Percentiles rank a stretch among this genome's conserved stretches.
Evolutionary conservation across 2,329 filamentous ascomycete species (phyloP).

Genomic region (Cladosporium oxysporum): DNA sequence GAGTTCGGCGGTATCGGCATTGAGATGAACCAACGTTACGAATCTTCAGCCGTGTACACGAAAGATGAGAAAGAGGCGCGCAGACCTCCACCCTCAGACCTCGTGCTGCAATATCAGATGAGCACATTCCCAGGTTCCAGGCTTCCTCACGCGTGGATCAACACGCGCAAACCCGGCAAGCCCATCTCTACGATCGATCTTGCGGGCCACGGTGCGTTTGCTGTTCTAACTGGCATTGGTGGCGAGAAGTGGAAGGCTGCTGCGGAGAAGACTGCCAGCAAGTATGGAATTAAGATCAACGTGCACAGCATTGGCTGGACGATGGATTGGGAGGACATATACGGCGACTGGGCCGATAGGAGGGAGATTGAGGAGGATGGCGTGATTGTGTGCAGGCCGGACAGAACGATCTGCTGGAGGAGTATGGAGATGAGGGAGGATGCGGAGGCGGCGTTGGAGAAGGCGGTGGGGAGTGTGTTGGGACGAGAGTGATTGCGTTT

Average conservation of each 20-base stretch:
- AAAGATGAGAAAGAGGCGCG: slow-evolving; percentile 31
- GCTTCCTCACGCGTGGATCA: slow-evolving; percentile 66
- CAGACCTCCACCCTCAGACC: slow-evolving; percentile 38
- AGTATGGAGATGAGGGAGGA: slow-evolving; percentile 29
- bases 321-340: slow-evolving; percentile 63
- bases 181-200: slow-evolving; percentile 61
- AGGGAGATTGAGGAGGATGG: slow-evolving; percentile 60
- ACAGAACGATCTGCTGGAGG: slow-evolving; percentile 61
- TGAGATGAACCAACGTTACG: slow-evolving; percentile 62
- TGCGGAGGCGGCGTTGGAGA: slow-evolving; percentile 30
- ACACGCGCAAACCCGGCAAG: slow-evolving; percentile 45
- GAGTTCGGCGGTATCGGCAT: slow-evolving; percentile 58
- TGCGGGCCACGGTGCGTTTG: slow-evolving; percentile 57
- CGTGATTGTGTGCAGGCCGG: slow-evolving; percentile 59
- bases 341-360: slow-evolving; percentile 59
- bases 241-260: slow-evolving; percentile 58
- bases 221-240: slow-evolving; percentile 50
- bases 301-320: slow-evolving; percentile 57
- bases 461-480: slow-evolving; percentile 32
- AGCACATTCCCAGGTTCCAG: slow-evolving; percentile 60
- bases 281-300: slow-evolving; percentile 51
- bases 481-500: slow-evolving; percentile 19
- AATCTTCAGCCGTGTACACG: slow-evolving; percentile 41
- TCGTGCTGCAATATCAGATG: slow-evolving; percentile 39
- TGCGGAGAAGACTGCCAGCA: slow-evolving; percentile 41